Base-by-base conservation (phyloP, 345 rosid species). In the Populus tremula region DNA sequence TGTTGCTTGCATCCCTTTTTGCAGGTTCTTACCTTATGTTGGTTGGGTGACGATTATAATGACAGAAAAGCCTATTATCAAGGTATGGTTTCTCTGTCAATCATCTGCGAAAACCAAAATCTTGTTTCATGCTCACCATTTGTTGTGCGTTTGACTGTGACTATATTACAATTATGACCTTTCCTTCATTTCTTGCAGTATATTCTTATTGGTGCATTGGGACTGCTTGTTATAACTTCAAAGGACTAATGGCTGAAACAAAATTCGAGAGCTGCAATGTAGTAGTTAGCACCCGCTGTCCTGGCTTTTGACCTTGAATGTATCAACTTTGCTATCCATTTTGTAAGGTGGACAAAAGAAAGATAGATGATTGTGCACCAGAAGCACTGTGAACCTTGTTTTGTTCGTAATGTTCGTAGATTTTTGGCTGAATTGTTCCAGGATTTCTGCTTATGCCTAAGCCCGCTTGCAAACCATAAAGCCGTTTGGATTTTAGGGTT, bases 211-310 rank as follows among this genome's bases (percentile, higher is more conserved):
- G 96, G 97, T 53, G 97, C 93, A 2, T 82, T 94, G 83, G 97
- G 97, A 63, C 87, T 94, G 78, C 91, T 94, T 2, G 97, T 92
- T 66, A 88, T 94, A 84, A 94, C 98, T 16, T 91, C 98, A 18
- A 92, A 92, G 80, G 98, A 94, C 79, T 94, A 82, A 88, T 43
- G 73, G 78, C 17, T 43, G 53, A 20, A 64, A 56, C 70, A 62
- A 53, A 56, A 38, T 25, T 38, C 43, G 61, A 62, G 73, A 73
- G 9, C 21, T 21, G 31, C 53, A 16, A 31, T 8, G 20, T 23
- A 39, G 69, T 21, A 2, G 27, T 10, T 69, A 11, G 8, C 9
- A 10, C 16, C 63, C 6, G 8, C 43, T 41, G 25, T 23, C 56
- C 14, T 4, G 12, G 1, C 18, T 50, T 25, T 25, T 61, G 29